A percentile compares a stretch with the other conserved stretches of the same genome.
These are phyloP conservation scores for Sporothrix humicola DNA, from an alignment of 2,329 filamentous ascomycete species.

Conservation along the genomic window DNA sequence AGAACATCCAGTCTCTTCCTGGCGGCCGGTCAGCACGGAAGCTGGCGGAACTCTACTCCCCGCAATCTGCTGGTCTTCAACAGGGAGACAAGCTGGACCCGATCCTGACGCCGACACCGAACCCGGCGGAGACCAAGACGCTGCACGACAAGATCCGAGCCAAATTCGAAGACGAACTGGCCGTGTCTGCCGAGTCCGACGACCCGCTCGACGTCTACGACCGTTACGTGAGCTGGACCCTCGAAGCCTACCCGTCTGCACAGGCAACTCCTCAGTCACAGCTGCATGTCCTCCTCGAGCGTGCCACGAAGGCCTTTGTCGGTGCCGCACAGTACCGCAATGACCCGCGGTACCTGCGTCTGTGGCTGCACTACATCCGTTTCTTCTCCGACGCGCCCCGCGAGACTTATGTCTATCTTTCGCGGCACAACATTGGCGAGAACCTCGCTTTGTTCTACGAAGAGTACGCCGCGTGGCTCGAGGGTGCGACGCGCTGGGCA, in stretches of 20 bases:
- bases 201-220: constrained; percentile 96
- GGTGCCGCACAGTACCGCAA: constrained; percentile 89
- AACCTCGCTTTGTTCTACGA: constrained; percentile 91
- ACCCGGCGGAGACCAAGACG: constrained; percentile 72
- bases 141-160: constrained; percentile 79
- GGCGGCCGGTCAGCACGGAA: constrained; percentile 87
- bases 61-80: constrained; percentile 58
- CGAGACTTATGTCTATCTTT: constrained; percentile 89
- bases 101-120: constrained; percentile 56
- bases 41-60: constrained; percentile 80
- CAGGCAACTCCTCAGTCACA: constrained; percentile 93
- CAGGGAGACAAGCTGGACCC: constrained; percentile 53
- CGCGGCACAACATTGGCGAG: constrained; percentile 87
- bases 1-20: constrained; percentile 94
- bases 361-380: constrained; percentile 94
- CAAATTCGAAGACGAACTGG: constrained; percentile 85
- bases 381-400: constrained; percentile 92
- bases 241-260: constrained; percentile 92
- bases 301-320: constrained; percentile 89
- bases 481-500: constrained; percentile 79
- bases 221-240: constrained; percentile 94
- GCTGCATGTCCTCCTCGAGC: constrained; percentile 84
- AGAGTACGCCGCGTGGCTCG: constrained; percentile 93
- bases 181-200: constrained; percentile 80
- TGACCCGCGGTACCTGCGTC: constrained; percentile 87